Evolutionary conservation across 805 yeast genomes (phyloP).

Genomic region (Metschnikowia santaceciliae): DNA sequence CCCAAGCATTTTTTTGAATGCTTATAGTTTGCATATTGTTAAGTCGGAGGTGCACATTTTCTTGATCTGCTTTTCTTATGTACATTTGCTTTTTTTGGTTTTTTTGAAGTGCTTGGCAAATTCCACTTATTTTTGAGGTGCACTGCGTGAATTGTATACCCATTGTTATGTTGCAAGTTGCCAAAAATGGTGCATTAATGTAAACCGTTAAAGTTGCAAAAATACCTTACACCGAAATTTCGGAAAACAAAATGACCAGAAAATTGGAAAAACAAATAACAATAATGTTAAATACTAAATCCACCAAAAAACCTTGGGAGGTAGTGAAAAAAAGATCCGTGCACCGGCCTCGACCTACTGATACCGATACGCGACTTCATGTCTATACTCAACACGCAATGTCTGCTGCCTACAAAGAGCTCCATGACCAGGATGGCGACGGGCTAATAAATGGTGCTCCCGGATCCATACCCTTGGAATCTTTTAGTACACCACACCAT

Average conservation of each 20-base stretch:
- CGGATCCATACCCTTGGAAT: background rate
- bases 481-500: background rate
- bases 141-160: background rate
- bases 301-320: background rate
- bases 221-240: background rate
- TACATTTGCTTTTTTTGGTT: background rate
- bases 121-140: background rate
- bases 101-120: background rate
- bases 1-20: background rate
- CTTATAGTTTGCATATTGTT: background rate
- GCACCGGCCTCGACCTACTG: background rate
- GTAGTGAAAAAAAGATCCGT: background rate
- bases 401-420: conserved; percentile 3
- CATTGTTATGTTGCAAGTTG: background rate
- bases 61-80: background rate
- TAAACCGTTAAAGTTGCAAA: background rate
- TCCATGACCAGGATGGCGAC: background rate
- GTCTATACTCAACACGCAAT: background rate
- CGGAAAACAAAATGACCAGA: background rate
- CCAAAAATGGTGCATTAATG: background rate
- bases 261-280: no score
- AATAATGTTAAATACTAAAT: background rate
- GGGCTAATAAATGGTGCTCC: background rate
- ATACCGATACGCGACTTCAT: background rate
- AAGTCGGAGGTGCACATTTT: no score